Conservation (phyloP, 2,329 filamentous ascomycete species). For the Cladosporium colombiae region DNA sequence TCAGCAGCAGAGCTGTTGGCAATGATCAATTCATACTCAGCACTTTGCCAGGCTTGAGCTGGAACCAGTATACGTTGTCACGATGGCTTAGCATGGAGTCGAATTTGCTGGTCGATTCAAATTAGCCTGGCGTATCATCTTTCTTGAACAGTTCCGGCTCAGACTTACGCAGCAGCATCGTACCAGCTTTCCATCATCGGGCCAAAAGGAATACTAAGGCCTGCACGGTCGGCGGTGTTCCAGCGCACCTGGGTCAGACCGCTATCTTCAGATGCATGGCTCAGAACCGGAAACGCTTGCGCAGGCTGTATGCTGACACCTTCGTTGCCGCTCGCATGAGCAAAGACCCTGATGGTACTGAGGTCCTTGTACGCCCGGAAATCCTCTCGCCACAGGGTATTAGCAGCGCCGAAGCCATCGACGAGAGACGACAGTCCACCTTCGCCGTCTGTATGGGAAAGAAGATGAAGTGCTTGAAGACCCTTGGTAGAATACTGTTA, state of each 20-base stretch:
- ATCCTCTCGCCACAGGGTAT: conserved; percentile 57
- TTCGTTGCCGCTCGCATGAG: conserved; percentile 84
- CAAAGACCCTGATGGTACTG: conserved; percentile 60
- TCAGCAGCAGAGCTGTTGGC: background rate
- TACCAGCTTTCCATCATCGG: conserved; percentile 66
- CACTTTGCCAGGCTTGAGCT: conserved; percentile 75
- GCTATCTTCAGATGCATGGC: conserved; percentile 40
- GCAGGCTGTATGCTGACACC: conserved; percentile 78
- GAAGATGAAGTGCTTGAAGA: conserved; percentile 87
- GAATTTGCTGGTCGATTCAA: conserved; percentile 57
- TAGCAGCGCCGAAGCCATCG: conserved; percentile 78
- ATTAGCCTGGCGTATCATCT: background rate
- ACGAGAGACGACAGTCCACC: conserved; percentile 82
- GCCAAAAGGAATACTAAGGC: conserved; percentile 58
- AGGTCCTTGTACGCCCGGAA: conserved; percentile 61
- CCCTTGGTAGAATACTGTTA: conserved; percentile 51
- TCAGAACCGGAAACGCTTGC: conserved; percentile 70
- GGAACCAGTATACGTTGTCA: conserved; percentile 73
- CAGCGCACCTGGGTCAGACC: conserved; percentile 71
- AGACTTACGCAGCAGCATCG: conserved; percentile 59
- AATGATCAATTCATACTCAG: conserved; percentile 59
- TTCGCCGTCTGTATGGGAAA: conserved; percentile 70
- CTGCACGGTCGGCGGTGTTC: conserved; percentile 88
- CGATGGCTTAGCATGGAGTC: conserved; percentile 66
- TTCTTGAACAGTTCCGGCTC: background rate